These are phyloP conservation scores for Phoenix roebelenii DNA, from an alignment of 176 grass and related monocot genomes.

Conservation along the genomic window DNA sequence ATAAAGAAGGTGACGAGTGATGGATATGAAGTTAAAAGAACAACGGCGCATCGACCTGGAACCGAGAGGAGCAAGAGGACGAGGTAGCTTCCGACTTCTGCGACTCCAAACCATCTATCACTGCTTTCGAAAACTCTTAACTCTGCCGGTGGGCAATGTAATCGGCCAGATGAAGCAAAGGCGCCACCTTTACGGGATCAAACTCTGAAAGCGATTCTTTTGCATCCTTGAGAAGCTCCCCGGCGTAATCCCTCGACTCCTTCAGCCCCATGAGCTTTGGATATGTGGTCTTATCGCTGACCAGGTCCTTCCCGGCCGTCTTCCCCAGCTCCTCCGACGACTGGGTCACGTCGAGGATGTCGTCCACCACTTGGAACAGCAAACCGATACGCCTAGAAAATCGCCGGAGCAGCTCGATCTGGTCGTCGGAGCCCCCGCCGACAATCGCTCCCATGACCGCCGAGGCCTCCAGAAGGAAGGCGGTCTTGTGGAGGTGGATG, in stretches of 20 bases:
- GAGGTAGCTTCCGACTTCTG: no score
- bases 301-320: slow-evolving; percentile 74
- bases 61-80: no score
- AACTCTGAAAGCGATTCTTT: slow-evolving; percentile 43
- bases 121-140: neutral
- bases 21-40: no score
- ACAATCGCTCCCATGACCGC: slow-evolving; percentile 68
- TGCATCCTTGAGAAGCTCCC: slow-evolving; percentile 46
- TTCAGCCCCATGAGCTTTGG: slow-evolving; percentile 61
- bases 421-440: slow-evolving; percentile 47
- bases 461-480: slow-evolving; percentile 63
- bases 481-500: slow-evolving; percentile 89
- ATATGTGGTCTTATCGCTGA: slow-evolving; percentile 78
- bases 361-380: slow-evolving; percentile 81
- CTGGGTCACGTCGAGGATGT: slow-evolving; percentile 77
- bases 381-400: slow-evolving; percentile 65
- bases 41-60: no score
- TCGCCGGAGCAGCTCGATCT: slow-evolving; percentile 44
- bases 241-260: slow-evolving; percentile 54
- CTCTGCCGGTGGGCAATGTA: slow-evolving; percentile 73
- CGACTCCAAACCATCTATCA: no score
- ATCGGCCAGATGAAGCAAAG: slow-evolving; percentile 66
- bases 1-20: no score
- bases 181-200: slow-evolving; percentile 48
- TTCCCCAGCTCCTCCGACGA: slow-evolving; percentile 69